phyloP scores from a whole-genome alignment of 768 basidiomycete species.

The Pulveroboletus frians region DNA sequence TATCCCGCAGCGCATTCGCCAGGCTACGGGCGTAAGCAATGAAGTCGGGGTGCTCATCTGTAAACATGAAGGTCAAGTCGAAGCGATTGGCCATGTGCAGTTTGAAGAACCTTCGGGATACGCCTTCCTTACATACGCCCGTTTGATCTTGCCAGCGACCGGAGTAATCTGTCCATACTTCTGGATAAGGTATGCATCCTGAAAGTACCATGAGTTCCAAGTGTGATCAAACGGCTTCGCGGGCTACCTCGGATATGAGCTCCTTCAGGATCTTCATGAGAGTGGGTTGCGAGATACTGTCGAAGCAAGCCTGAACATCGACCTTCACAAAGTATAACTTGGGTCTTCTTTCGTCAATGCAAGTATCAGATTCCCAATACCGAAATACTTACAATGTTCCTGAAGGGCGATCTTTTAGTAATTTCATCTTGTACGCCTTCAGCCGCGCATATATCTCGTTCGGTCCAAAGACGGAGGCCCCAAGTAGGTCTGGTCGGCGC shows the following conservation, averaged over 20 bases:
- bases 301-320: constrained; percentile 94
- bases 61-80: background rate
- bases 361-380: background rate
- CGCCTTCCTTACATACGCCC: constrained; percentile 56
- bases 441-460: constrained; percentile 78
- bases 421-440: constrained; percentile 58
- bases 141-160: constrained; percentile 50
- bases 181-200: constrained; percentile 74
- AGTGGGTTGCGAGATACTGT: constrained; percentile 88
- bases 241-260: constrained; percentile 63
- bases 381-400: constrained; percentile 49
- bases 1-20: constrained; percentile 61
- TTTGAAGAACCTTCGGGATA: constrained; percentile 52
- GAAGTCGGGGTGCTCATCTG: constrained; percentile 78
- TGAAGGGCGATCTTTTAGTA: constrained; percentile 35
- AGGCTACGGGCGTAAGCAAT: constrained; percentile 62
- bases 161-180: constrained; percentile 63
- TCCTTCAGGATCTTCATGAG: constrained; percentile 70
- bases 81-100: background rate
- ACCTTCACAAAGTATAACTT: constrained; percentile 94
- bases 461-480: constrained; percentile 76
- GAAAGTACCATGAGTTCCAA: background rate
- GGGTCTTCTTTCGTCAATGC: constrained; percentile 46
- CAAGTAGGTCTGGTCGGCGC: constrained; percentile 56
- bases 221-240: background rate